Percentiles rank a stretch among this genome's conserved stretches.
Conservation (phyloP, 805 yeast genomes). For the Hanseniaspora singularis region DNA sequence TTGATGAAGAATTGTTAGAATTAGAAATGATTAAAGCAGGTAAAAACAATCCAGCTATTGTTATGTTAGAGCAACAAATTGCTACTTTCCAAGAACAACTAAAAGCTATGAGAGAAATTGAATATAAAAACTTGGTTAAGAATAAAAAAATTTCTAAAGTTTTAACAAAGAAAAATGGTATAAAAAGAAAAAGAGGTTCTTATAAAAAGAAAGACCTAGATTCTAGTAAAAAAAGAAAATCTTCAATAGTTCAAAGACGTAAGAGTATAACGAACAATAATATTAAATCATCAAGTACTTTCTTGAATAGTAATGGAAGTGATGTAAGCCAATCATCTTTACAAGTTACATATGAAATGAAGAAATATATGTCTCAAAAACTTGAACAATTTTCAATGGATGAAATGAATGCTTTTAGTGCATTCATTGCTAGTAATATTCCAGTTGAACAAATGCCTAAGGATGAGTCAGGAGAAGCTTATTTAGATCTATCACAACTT, state of each 20-base stretch:
- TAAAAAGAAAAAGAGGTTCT: conserved; percentile 29
- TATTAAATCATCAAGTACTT: background rate
- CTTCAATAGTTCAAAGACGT: conserved; percentile 15
- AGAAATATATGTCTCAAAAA: conserved; percentile 79
- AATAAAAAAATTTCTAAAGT: conserved; percentile 38
- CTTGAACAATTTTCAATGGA: conserved; percentile 67
- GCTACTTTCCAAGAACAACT: conserved; percentile 76
- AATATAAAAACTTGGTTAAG: conserved; percentile 51
- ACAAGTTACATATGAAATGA: conserved; percentile 88
- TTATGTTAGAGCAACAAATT: conserved; percentile 75
- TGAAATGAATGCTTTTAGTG: conserved; percentile 58
- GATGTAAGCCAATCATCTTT: conserved; percentile 16
- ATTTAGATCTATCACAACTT: conserved; percentile 86
- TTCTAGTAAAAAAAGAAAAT: conserved; percentile 13
- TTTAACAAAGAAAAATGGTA: conserved; percentile 30
- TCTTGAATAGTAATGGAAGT: no score
- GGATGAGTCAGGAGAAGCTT: conserved; percentile 63
- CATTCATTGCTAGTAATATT: conserved; percentile 13
- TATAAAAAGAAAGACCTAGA: conserved; percentile 17
- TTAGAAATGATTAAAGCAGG: conserved; percentile 49
- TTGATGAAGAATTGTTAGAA: conserved; percentile 37
- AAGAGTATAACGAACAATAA: conserved; percentile 7
- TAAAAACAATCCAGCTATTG: conserved; percentile 79
- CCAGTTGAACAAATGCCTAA: conserved; percentile 14
- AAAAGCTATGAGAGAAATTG: conserved; percentile 67